Evolutionary conservation across 2,329 filamentous ascomycete species (phyloP), one percentile per base, ranked within the genome.

Genomic region (Microdochium trichocladiopsis): DNA sequence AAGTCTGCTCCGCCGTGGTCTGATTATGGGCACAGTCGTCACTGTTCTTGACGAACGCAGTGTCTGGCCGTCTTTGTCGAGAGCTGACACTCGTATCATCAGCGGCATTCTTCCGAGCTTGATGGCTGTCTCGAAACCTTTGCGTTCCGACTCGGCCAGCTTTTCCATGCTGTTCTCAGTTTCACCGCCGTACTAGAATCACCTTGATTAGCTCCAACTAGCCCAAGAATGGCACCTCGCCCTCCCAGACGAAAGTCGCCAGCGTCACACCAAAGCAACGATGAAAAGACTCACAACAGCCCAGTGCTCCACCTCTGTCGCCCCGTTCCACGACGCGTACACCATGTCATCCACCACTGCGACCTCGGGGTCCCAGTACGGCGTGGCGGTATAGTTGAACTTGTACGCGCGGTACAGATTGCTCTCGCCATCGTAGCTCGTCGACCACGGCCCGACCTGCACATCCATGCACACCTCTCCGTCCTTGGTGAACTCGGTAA

Each of bases 401-500:
- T 78, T 79, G 62, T 76, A 77, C 2, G 72, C 74, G 28, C 80
- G 73, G 58, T 84, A 84, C 2, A 78, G 72, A 60, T 62, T 62
- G 58, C 63, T 60, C 53, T 62, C 64, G 55, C 72, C 52, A 50
- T 61, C 48, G 58, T 71, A 58, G 1, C 65, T 63, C 49, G 69
- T 70, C 31, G 80, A 67, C 58, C 77, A 76, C 2, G 69, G 59
- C 3, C 59, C 55, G 16, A 57, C 47, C 41, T 60, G 59, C 5
- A 67, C 70, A 53, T 83, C 76, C 68, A 80, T 80, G 18, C 83
- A 66, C 3, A 75, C 61, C 9, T 70, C 63, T 9, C 79, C 79
- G n/a, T 75, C 70, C 1, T 66, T 57, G 0, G 68, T 68, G 57
- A 77, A 72, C 56, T 76, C 75, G 6, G 74, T 78, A 22, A 75